Conservation (phyloP, 495 filamentous ascomycete genomes). For the Acidiella bohemica region DNA sequence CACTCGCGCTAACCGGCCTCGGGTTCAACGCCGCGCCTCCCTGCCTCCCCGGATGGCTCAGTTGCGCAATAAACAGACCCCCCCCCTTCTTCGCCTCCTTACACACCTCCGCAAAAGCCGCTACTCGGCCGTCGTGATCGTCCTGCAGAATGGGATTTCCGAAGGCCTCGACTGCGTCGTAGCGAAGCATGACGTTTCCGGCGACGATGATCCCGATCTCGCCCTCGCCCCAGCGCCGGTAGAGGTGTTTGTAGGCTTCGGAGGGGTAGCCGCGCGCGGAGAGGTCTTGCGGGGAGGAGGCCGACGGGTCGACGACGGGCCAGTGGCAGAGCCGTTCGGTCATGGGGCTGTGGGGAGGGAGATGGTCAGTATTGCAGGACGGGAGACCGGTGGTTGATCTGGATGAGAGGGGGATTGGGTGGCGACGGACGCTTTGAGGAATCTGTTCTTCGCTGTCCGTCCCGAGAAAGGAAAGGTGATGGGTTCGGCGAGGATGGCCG, state of each 20-base stretch:
- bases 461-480: constrained; percentile 21
- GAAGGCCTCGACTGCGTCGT: constrained; percentile 18
- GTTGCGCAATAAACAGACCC: constrained; percentile 18
- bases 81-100: constrained; percentile 15
- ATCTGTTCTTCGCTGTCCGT: constrained; percentile 17
- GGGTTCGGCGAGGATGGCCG: constrained; percentile 6
- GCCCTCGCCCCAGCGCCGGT: constrained; percentile 20
- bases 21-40: constrained; percentile 19
- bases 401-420: neutral
- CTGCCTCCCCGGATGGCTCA: constrained; percentile 22
- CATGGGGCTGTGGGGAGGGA: constrained; percentile 5
- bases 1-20: constrained; percentile 20
- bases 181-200: constrained; percentile 19
- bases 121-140: constrained; percentile 18
- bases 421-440: constrained; percentile 21
- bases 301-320: too few relatives aligned
- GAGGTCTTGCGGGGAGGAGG: constrained; percentile 15
- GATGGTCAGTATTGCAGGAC: neutral
- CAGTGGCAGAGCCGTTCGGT: constrained; percentile 19
- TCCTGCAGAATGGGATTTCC: constrained; percentile 18
- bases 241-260: constrained; percentile 19
- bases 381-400: neutral
- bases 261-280: constrained; percentile 14
- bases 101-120: constrained; percentile 10
- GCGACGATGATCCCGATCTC: constrained; percentile 20